Percentiles rank a stretch among this genome's conserved stretches.
Evolutionary conservation across 2,329 filamentous ascomycete genomes (phyloP).

Genomic region (Arthroderma sp.): DNA sequence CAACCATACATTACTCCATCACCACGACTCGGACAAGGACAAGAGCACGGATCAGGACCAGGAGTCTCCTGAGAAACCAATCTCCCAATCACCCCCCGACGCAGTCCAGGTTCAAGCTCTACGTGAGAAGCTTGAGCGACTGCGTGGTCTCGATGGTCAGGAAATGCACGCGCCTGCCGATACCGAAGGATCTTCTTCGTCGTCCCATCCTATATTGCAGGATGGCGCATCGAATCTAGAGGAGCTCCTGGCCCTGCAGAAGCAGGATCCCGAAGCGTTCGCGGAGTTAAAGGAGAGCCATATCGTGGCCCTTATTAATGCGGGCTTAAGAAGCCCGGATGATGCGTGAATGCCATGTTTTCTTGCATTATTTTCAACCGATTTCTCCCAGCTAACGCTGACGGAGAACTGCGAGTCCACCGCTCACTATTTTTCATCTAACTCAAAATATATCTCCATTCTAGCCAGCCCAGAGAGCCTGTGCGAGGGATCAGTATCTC

Average conservation of each 20-base stretch:
- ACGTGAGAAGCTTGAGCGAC: conserved; percentile 32
- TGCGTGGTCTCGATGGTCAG: conserved; percentile 31
- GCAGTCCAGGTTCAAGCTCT: conserved; percentile 36
- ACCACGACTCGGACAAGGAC: not conserved
- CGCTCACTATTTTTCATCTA: not conserved
- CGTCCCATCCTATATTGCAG: conserved; percentile 29
- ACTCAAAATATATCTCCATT: not conserved
- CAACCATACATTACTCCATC: conserved; percentile 49
- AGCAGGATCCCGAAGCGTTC: conserved; percentile 35
- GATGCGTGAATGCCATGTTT: not conserved
- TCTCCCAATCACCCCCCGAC: conserved; percentile 25
- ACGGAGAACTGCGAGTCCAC: not conserved
- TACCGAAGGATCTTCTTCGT: conserved; percentile 27
- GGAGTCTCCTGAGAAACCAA: conserved; percentile 27
- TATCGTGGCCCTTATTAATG: conserved; percentile 37
- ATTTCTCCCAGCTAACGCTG: not conserved
- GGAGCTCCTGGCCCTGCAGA: conserved; percentile 33
- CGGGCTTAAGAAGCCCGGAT: conserved; percentile 21
- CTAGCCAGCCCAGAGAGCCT: not conserved
- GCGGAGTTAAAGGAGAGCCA: conserved; percentile 35
- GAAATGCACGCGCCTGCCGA: not conserved
- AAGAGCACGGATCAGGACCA: conserved; percentile 25
- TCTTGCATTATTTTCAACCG: not conserved
- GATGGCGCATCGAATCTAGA: conserved; percentile 36
- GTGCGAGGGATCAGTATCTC: not conserved